phyloP scores from a whole-genome alignment of 1,139 yeast genomes.

The Zygosaccharomyces sapae region DNA sequence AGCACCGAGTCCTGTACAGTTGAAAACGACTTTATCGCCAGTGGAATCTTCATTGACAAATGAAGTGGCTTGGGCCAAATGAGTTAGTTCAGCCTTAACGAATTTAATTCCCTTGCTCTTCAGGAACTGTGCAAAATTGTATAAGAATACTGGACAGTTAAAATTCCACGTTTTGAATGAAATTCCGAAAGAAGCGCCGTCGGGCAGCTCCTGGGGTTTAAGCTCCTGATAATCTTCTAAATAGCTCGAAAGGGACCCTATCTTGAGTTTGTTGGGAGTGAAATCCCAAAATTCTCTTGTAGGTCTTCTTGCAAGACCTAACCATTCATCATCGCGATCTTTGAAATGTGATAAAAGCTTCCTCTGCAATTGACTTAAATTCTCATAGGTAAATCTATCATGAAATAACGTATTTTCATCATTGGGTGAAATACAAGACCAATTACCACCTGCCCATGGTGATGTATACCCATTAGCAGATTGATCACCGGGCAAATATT shows the following conservation, averaged over 20 bases:
- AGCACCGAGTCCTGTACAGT: conserved; percentile 69
- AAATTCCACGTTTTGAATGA: conserved; percentile 59
- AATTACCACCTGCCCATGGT: conserved; percentile 70
- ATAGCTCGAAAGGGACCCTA: conserved; percentile 44
- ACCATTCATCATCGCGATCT: conserved; percentile 25
- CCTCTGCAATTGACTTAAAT: conserved; percentile 43
- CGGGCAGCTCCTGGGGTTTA: conserved; percentile 40
- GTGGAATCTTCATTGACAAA: conserved; percentile 35
- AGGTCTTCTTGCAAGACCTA: conserved; percentile 55
- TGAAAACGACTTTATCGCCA: conserved; percentile 45
- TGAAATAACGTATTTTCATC: conserved; percentile 48
- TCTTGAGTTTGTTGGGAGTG: conserved; percentile 43
- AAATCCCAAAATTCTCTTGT: conserved; percentile 56
- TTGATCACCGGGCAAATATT: conserved; percentile 69
- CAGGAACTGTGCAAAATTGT: conserved; percentile 44
- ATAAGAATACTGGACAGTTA: conserved; percentile 58
- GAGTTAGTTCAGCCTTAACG: conserved; percentile 43
- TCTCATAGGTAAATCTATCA: conserved; percentile 54
- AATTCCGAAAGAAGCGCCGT: conserved; percentile 51
- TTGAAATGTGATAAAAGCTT: conserved; percentile 17
- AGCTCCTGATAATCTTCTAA: conserved; percentile 43
- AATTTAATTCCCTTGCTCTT: conserved; percentile 48
- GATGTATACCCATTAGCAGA: conserved; percentile 60
- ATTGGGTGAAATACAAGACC: conserved; percentile 60
- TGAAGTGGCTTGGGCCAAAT: conserved; percentile 52